A percentile compares a stretch with the other conserved stretches of the same genome.
Conservation (phyloP, 2,329 filamentous ascomycete species). For the Shiraia sp. region DNA sequence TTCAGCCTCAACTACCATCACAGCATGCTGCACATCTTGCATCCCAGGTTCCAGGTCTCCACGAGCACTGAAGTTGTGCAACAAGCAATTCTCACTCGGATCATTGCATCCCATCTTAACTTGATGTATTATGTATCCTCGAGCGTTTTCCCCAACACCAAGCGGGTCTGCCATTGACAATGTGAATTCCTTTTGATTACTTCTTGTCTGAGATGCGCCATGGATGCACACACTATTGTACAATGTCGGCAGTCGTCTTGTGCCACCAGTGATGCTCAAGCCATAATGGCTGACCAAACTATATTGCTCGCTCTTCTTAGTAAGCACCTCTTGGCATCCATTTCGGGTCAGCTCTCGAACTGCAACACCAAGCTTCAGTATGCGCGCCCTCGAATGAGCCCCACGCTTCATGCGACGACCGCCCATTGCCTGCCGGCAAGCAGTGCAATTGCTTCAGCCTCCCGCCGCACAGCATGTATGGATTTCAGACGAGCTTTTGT, state of each 20-base stretch:
- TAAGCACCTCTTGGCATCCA: constrained; percentile 6
- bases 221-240: too few species aligned
- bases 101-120: too few species aligned
- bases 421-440: constrained; percentile 56
- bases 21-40: not conserved
- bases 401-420: constrained; percentile 52
- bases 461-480: constrained; percentile 55
- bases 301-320: not conserved
- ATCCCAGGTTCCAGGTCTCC: not conserved
- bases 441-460: constrained; percentile 49
- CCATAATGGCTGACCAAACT: too few species aligned
- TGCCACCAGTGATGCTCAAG: too few species aligned
- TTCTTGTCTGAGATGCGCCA: too few species aligned
- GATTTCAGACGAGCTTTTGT: constrained; percentile 63
- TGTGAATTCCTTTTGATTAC: too few species aligned
- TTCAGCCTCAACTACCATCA: constrained; percentile 1
- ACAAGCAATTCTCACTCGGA: too few species aligned
- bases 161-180: too few species aligned
- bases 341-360: constrained; percentile 10
- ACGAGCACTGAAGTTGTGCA: not conserved
- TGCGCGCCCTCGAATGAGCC: constrained; percentile 18
- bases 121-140: too few species aligned
- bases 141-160: too few species aligned
- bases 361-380: constrained; percentile 12
- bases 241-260: too few species aligned